Base-by-base conservation (phyloP, 495 filamentous ascomycete species). In the Tuber brumale region DNA sequence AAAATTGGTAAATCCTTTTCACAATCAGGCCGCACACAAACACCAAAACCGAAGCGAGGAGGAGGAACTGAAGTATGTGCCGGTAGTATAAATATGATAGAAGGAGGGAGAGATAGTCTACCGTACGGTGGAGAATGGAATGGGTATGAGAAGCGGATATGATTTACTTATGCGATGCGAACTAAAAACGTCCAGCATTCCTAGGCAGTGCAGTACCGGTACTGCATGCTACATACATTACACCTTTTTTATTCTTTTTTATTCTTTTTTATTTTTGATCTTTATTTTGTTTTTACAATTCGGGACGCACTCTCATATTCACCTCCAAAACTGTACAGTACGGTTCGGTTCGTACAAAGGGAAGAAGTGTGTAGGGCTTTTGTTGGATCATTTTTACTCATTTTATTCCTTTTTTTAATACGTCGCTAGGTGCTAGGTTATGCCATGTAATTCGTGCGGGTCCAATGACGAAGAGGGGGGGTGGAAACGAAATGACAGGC, bases 381-480 rank as follows among this genome's bases (percentile, higher is more conserved):
- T 66, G n/a, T 16, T 66, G 57, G 57, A 66, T 31, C 57, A 66
- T 66, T 66, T 61, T 66, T 18, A 31, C 27, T 27, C 27, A 66
- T 66, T 66, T 66, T 16, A 31, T 31, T 31, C 48, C 48, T 57
- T 66, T 31, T 66, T 66, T 66, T 66, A 31, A 66, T 66, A 66
- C 14, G n/a, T 66, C 27, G 57, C 57, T 27, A 27, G 57, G 57
- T 66, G 57, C 57, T 27, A 27, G 57, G 57, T 66, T 66, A 66
- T 66, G 57, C 57, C n/a, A 66, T 66, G 57, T 66, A 31, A 66
- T 66, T 66, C 27, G n/a, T 27, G 57, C 57, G 57, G 57, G 57
- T 66, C 57, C 57, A 66, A 66, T 66, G 57, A 66, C n/a, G 57
- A 66, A 31, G 23, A 51, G 48, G 48, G 19, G 48, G 57, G 57